Conservation (phyloP, 2,329 filamentous ascomycete genomes). For the Coniochaeta sp. region DNA sequence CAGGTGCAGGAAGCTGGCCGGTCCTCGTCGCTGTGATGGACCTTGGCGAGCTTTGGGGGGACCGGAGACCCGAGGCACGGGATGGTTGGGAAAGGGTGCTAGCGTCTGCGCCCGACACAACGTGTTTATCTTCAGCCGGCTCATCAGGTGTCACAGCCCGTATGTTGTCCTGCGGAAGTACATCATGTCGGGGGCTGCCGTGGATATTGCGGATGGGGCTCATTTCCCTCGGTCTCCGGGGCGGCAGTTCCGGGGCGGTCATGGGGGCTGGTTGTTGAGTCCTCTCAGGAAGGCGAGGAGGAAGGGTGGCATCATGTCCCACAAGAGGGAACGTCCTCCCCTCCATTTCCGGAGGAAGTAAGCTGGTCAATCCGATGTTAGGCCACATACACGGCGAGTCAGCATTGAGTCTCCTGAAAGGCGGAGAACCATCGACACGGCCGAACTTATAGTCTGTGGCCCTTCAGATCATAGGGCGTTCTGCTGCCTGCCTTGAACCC, state of each 20-base stretch:
- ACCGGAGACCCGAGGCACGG: constrained; percentile 25
- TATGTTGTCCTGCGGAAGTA: constrained; percentile 36
- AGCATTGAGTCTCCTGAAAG: constrained; percentile 1
- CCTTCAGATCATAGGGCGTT: neutral
- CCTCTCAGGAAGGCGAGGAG: constrained; percentile 12
- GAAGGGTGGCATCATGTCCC: constrained; percentile 9
- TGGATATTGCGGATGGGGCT: constrained; percentile 18
- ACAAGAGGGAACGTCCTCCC: constrained; percentile 18
- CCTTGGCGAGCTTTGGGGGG: constrained; percentile 39
- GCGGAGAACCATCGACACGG: neutral
- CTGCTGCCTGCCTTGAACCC: neutral
- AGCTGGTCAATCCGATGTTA: constrained; percentile 10
- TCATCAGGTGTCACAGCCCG: constrained; percentile 66
- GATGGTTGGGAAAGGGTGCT: constrained; percentile 12
- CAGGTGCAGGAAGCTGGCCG: constrained; percentile 6
- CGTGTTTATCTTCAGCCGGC: constrained; percentile 26
- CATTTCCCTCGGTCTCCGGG: constrained; percentile 15
- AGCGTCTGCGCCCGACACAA: constrained; percentile 13
- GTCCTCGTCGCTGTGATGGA: constrained; percentile 27
- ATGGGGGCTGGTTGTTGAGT: neutral
- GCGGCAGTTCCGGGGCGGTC: constrained; percentile 13
- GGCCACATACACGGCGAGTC: constrained; percentile 5
- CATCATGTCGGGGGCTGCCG: constrained; percentile 17
- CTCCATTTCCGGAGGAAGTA: constrained; percentile 16
- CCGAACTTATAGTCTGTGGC: neutral